Evolutionary conservation across 2,329 filamentous ascomycete genomes (phyloP), one percentile per base, ranked within the genome.

Genomic region (Ascochyta rabiei): DNA sequence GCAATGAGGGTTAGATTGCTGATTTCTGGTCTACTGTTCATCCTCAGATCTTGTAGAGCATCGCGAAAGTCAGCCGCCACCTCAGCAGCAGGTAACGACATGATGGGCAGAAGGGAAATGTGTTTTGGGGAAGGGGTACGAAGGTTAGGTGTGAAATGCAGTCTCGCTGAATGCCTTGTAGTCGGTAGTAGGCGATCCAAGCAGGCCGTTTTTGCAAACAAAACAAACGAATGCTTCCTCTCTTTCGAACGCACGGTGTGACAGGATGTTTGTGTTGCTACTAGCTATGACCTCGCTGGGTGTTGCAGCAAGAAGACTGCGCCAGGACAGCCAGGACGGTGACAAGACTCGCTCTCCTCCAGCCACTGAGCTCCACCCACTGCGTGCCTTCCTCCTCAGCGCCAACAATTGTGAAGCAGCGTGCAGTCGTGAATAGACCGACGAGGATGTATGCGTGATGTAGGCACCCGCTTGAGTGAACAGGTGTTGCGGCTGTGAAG

Each of bases 1-100:
- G 95, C 95, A 77, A 99, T 98, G 75, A 96, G 87, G 59, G 95
- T 99, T 78, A 99, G 79, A 78, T 96, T 98, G 82, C 90, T 93
- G 76, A 99, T 99, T 78, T 98, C 93, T 77, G 91, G 91, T 72
- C 92, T 89, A 78, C 91, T 91, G 79, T 97, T 97, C 73, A 88
- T 85, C 63, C 89, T 90, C 70, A 99, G 83, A 76, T 97, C 93
- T 79, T 96, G 90, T 73, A 99, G 82, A 49, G 93, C 95, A 72
- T 91, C 90, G 75, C 89, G 90, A 80, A 96, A 99, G 79, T 98
- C 95, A 77, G 93, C 89, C 60, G 93, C 93, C 67, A 99, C 91
- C 78, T 96, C 92, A 75, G 90, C 91, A 61, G 89, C 87, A 63
- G 81, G 81, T 63, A 82, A 80, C 76, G 85, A 86, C 86, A 89